Conservation (phyloP, 768 basidiomycete genomes). For the Phylloporus sp. region DNA sequence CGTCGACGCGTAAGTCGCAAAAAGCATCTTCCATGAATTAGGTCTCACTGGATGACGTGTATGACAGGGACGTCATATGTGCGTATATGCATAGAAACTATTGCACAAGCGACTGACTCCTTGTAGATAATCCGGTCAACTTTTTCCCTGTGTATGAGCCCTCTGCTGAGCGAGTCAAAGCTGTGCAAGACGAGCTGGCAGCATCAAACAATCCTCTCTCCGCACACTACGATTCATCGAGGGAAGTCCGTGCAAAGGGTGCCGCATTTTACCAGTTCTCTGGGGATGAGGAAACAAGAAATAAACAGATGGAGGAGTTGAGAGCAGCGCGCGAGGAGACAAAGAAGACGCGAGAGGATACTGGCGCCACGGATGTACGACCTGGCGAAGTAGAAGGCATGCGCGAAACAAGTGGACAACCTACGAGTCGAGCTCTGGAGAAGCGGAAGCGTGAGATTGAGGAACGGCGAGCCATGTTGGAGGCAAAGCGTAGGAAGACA, state of each 20-base stretch:
- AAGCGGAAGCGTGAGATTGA: constrained; percentile 75
- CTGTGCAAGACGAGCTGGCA: constrained; percentile 64
- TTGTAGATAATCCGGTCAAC: constrained; percentile 70
- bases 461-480: constrained; percentile 54
- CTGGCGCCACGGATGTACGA: constrained; percentile 55
- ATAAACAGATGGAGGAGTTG: constrained; percentile 80
- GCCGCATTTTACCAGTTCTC: constrained; percentile 94
- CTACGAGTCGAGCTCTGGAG: constrained; percentile 51
- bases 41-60: constrained; percentile 6
- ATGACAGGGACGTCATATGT: constrained; percentile 58
- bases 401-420: constrained; percentile 35
- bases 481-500: constrained; percentile 65
- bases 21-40: neutral
- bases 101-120: constrained; percentile 1
- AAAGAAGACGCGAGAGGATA: constrained; percentile 52
- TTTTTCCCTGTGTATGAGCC: constrained; percentile 90
- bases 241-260: constrained; percentile 83
- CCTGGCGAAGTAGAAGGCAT: constrained; percentile 81
- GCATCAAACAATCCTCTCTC: constrained; percentile 69
- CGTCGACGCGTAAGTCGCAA: constrained; percentile 47
- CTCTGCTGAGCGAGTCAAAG: constrained; percentile 71
- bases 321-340: constrained; percentile 68
- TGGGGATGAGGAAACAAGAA: constrained; percentile 73
- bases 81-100: constrained; percentile 11
- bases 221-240: constrained; percentile 76